phyloP scores from a whole-genome alignment of 2,329 filamentous ascomycete genomes.

The Sporothrix dimorphospora region DNA sequence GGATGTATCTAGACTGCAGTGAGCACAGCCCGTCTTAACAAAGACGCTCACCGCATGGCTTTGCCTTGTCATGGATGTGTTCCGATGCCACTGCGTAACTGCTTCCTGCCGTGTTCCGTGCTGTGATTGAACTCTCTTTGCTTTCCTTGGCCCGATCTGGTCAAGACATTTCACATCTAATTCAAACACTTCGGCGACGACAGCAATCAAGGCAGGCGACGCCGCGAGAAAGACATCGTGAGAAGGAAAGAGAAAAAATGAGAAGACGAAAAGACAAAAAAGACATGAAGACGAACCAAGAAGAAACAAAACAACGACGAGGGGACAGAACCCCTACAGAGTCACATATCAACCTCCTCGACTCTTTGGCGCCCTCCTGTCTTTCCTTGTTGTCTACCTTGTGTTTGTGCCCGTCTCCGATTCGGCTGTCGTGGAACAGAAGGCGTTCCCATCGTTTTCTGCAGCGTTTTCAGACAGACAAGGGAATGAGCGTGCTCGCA shows the following conservation, averaged over 20 bases:
- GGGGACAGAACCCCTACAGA: background rate
- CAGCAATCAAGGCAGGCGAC: conserved; percentile 10
- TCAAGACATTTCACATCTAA: conserved; percentile 9
- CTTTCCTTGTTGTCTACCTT: background rate
- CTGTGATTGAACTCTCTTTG: background rate
- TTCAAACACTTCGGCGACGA: conserved; percentile 14
- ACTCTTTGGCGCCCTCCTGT: background rate
- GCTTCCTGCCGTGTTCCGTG: background rate
- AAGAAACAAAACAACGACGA: background rate
- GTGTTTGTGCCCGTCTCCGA: background rate
- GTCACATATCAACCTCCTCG: too few species aligned
- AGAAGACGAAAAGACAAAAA: background rate
- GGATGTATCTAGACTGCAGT: background rate
- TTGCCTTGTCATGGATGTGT: background rate
- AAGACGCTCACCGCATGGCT: background rate
- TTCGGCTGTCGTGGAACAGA: conserved; percentile 13
- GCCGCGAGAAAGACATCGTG: background rate
- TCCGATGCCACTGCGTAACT: background rate
- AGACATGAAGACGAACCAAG: background rate
- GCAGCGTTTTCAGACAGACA: background rate
- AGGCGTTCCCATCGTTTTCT: background rate
- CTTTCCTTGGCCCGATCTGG: background rate
- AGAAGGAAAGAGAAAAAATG: background rate
- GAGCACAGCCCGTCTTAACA: background rate
- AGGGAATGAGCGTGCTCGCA: too few species aligned